Evolutionary conservation across 192 early-diverging fungal genomes (phyloP), one percentile per base, ranked within the genome.

Genomic region (Coemansia sp.): DNA sequence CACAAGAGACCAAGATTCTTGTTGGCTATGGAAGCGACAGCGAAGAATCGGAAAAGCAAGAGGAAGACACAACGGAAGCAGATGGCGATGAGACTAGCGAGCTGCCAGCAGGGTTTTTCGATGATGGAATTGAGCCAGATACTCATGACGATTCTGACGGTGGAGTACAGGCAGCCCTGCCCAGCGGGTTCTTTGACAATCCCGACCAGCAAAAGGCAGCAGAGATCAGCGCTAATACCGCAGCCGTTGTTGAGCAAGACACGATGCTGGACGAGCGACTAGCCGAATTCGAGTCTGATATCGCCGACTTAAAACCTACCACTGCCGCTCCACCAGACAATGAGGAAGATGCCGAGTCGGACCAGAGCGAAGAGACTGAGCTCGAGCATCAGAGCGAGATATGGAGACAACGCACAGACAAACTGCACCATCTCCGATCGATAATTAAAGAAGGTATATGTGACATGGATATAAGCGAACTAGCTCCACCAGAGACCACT

Each of bases 221-320:
- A 11, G 64, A 34, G 13, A n/a, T n/a, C 0, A 36, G 36, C 4
- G 4, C 24, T 27, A 27, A 27, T 27, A 27, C 24, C 24, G 2
- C 24, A 27, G 24, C 24, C 24, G 24, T n/a, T 12, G 42, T 44
- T n/a, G 51, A 61, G 20, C 61, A 58, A 5, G 36, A 56, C 2
- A 45, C 9, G 38, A 12, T 40, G 17, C 61, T 80, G 24, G 34
- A 58, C 13, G 38, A 75, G 7, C 45, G 48, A n/a, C 63, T 77
- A 17, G 69, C 64, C 4, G 46, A 39, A 6, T 77, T 77, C 59
- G 75, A 77, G 29, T 60, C 36, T 13, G 75, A 77, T 0, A 68
- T 77, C 32, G 60, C 75, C n/a, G 62, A 38, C 2, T 55, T 77
- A 15, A 34, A 15, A 34, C 55, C 5, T 13, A 58, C 27, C 9